These are phyloP conservation scores for Dryadomyces quercivorus DNA, from an alignment of 2,329 filamentous ascomycete genomes.

Conservation along the genomic window DNA sequence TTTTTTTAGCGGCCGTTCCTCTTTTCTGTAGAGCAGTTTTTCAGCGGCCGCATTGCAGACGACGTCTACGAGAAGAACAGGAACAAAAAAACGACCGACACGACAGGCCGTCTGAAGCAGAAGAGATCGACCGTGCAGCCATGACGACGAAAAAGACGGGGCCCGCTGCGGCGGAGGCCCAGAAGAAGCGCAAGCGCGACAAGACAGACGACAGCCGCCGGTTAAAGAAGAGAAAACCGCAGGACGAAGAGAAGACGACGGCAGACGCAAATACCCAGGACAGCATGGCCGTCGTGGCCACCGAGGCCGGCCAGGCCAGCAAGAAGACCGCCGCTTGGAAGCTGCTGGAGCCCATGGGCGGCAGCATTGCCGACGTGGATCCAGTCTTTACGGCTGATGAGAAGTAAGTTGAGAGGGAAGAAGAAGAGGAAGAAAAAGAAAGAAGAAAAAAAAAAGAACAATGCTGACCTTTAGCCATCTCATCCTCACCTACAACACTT, in stretches of 20 bases:
- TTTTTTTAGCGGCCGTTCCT: neutral
- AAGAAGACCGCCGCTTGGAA: conserved; percentile 32
- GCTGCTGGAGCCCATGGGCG: conserved; percentile 52
- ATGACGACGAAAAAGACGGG: conserved; percentile 14
- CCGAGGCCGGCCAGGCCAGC: neutral
- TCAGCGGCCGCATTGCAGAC: no score
- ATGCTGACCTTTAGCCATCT: conserved; percentile 37
- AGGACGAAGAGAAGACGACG: neutral
- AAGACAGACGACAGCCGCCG: conserved; percentile 16
- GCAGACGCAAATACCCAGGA: neutral
- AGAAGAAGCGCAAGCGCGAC: conserved; percentile 21
- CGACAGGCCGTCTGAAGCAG: neutral
- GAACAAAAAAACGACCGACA: neutral
- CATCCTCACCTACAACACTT: conserved; percentile 61
- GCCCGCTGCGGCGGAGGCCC: conserved; percentile 15
- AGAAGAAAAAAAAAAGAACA: neutral
- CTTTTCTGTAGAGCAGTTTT: conserved; percentile 1
- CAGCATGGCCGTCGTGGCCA: neutral
- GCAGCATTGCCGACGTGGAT: conserved; percentile 52
- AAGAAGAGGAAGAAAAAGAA: no score
- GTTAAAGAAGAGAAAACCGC: conserved; percentile 10
- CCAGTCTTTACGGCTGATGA: conserved; percentile 50
- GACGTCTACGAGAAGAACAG: no score
- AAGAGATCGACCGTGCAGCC: neutral
- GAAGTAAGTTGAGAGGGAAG: conserved; percentile 38